Evolutionary conservation across 164 flowering plant genomes (phyloP), one percentile per base, ranked within the genome.

Genomic region (Taxillus chinensis): DNA sequence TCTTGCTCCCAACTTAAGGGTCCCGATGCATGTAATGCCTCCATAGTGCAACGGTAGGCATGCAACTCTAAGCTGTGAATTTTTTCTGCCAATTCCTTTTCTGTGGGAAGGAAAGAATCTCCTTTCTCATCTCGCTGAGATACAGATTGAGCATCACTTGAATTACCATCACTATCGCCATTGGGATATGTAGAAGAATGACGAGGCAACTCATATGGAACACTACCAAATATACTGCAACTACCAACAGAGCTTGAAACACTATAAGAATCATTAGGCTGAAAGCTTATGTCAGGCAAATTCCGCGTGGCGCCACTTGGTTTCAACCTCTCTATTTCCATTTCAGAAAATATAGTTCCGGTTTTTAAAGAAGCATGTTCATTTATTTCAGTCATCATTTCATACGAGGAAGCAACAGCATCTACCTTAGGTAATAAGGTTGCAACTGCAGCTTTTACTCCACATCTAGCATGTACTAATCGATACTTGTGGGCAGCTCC

Each of bases 1-100:
- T 92, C 96, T 61, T 80, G 83, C 66, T 92, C 98, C 98, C 98
- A 92, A 79, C 85, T 92, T 72, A 90, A 76, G 68, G 93, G 93
- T 50, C 98, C 96, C 56, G 89, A 87, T 58, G 91, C 91, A 81
- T 82, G 82, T 64, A 89, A 78, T 65, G 90, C 96, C 75, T 76
- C 88, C 64, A 92, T 73, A 39, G 92, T 90, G 73, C 85, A 76
- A 59, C 85, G 87, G 65, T 90, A 92, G 55, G 93, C 96, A 72
- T 80, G 85, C 83, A 89, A 79, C 80, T 92, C 96, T 74, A 92
- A 68, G 63, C 75, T 75, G 81, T 83, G 98, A 54, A 90, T 74
- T 64, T 78, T 82, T 60, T 65, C 82, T 7, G 74, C 79, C 67
- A 79, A 62, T 52, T 81, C 80, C 72, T 79, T 80, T 62, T 75